Conservation (phyloP, 2,329 filamentous ascomycete species). For the Pleurostoma richardsiae region DNA sequence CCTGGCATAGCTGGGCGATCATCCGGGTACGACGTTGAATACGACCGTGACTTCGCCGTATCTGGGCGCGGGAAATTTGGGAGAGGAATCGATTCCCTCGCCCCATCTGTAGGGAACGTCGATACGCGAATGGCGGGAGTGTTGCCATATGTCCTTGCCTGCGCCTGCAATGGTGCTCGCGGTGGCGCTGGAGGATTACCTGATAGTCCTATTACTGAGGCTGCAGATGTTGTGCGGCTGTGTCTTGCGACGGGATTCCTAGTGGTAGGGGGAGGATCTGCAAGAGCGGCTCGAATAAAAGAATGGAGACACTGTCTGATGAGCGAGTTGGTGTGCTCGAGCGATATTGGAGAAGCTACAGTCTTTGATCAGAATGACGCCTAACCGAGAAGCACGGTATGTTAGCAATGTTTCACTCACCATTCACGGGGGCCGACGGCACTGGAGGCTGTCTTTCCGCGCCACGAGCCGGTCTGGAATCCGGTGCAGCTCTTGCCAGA, state of each 20-base stretch:
- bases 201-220: no score
- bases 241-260: no score
- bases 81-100: conserved; percentile 9
- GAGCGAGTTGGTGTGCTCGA: conserved; percentile 54
- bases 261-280: no score
- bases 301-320: conserved; percentile 30
- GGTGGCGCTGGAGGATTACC: no score
- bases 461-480: conserved; percentile 3
- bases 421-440: not conserved
- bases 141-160: not conserved
- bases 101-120: not conserved
- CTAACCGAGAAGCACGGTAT: not conserved
- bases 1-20: conserved; percentile 13
- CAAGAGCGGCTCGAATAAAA: no score
- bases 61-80: conserved; percentile 21
- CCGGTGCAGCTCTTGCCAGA: conserved; percentile 11
- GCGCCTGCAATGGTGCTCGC: not conserved
- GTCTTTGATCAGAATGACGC: not conserved
- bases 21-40: conserved; percentile 41
- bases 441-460: conserved; percentile 5
- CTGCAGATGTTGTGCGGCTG: no score
- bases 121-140: not conserved
- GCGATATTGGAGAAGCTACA: conserved; percentile 27
- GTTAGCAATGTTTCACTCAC: not conserved
- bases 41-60: conserved; percentile 25